Evolutionary conservation across 768 basidiomycete species (phyloP).

Genomic region (Asterophora lycoperdoides): DNA sequence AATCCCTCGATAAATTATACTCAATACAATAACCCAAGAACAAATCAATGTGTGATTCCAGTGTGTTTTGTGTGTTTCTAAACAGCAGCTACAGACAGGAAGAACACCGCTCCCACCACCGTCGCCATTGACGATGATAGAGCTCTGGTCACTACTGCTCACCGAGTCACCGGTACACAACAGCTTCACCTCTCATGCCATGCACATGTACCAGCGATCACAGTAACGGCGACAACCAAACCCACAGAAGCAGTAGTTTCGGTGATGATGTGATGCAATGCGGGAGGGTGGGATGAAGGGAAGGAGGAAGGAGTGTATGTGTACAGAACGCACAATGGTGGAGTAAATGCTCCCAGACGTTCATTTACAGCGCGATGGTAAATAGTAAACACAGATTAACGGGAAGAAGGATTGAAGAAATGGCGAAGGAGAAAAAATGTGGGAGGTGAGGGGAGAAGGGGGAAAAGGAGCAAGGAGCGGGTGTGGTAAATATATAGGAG

Average conservation of each 20-base stretch:
- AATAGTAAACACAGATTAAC: constrained; percentile 12
- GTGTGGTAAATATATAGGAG: constrained; percentile 12
- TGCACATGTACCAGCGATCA: no score
- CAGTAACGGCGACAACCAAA: background rate
- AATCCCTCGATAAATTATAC: no score
- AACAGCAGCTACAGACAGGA: background rate
- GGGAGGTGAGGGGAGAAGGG: background rate
- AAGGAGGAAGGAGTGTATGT: constrained; percentile 21
- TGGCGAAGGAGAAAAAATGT: background rate
- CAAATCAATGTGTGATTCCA: background rate
- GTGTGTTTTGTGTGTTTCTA: background rate
- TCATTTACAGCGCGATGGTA: constrained; percentile 10
- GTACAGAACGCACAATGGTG: constrained; percentile 17
- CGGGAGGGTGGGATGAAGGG: background rate
- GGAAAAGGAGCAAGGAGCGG: constrained; percentile 8
- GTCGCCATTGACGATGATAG: constrained; percentile 1
- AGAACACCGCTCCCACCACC: constrained; percentile 8
- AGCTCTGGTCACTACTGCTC: background rate
- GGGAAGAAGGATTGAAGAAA: background rate
- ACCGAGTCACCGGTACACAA: no score
- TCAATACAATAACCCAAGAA: no score
- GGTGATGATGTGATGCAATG: background rate
- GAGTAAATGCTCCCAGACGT: constrained; percentile 10
- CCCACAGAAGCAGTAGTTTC: background rate
- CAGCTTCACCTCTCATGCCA: no score